Conservation (phyloP, 176 grass and related monocot genomes). For the Eleusine coracana region DNA sequence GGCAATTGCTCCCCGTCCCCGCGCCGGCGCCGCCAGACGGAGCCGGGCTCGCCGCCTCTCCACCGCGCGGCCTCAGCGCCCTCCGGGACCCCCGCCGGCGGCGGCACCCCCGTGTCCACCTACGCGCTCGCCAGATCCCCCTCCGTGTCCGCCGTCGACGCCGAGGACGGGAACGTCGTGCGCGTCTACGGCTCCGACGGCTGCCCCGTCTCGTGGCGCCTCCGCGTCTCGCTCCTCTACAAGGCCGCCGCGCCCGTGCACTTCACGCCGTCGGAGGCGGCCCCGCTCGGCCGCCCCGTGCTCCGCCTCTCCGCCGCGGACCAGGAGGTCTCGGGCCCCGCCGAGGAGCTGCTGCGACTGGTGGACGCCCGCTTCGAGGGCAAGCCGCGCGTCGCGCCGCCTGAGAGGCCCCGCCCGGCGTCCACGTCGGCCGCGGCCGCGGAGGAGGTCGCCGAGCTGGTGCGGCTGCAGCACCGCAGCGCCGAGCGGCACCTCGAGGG, state of each 20-base stretch:
- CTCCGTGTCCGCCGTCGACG: constrained; percentile 35
- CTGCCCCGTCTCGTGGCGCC: constrained; percentile 68
- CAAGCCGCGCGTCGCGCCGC: constrained; percentile 61
- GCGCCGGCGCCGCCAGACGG: constrained; percentile 41
- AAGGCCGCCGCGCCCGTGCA: constrained; percentile 72
- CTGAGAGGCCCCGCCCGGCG: constrained; percentile 14
- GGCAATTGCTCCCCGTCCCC: constrained; percentile 67
- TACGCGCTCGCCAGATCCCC: constrained; percentile 54
- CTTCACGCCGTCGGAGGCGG: constrained; percentile 77
- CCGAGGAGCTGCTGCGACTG: constrained; percentile 62
- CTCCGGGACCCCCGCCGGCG: not conserved
- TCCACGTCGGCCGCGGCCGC: constrained; percentile 43
- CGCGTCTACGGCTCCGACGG: constrained; percentile 83
- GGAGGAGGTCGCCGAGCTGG: constrained; percentile 60
- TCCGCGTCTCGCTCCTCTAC: constrained; percentile 90
- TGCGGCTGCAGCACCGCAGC: constrained; percentile 89
- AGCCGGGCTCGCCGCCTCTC: constrained; percentile 37
- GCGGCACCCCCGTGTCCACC: constrained; percentile 32
- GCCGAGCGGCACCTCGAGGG: constrained; percentile 79
- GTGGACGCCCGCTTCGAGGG: constrained; percentile 75
- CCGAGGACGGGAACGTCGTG: constrained; percentile 42
- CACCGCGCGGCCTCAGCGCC: not conserved
- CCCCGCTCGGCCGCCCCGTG: constrained; percentile 74
- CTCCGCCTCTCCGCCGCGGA: constrained; percentile 66
- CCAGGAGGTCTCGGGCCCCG: constrained; percentile 62